A percentile compares a stretch with the other conserved stretches of the same genome.
Evolutionary conservation across 305 asterid genomes (phyloP).

Genomic region (Nicotiana rustica): DNA sequence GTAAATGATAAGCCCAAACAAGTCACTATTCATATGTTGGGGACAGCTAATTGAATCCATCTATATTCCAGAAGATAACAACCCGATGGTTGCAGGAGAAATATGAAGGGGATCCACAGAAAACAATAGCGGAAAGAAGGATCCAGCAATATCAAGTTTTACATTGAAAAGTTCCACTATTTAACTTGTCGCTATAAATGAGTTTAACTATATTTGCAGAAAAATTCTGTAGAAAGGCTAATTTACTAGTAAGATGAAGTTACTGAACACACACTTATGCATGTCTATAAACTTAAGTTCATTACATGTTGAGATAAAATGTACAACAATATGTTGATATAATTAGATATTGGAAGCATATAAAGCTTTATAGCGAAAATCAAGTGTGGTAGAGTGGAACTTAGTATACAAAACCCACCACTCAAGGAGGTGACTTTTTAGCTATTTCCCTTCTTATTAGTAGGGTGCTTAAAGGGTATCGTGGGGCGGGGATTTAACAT

Average conservation of each 20-base stretch:
- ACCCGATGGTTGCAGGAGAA: not conserved
- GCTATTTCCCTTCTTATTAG: not conserved
- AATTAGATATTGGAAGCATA: not conserved
- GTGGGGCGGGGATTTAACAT: not conserved
- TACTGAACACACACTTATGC: too few relatives aligned
- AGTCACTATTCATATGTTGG: not conserved
- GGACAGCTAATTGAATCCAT: not conserved
- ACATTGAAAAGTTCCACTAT: too few relatives aligned
- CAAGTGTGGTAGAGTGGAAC: not conserved
- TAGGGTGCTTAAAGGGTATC: constrained; percentile 12
- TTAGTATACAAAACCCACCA: not conserved
- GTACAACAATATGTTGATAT: too few relatives aligned
- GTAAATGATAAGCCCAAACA: not conserved
- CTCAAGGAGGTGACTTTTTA: not conserved
- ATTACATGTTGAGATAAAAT: too few relatives aligned
- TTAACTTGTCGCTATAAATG: too few relatives aligned
- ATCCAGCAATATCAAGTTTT: too few relatives aligned
- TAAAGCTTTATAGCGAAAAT: not conserved
- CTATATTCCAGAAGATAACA: not conserved
- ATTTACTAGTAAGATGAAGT: too few relatives aligned
- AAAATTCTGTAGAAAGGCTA: too few relatives aligned
- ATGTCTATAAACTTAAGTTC: too few relatives aligned
- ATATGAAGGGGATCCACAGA: not conserved
- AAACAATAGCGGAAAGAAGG: not conserved
- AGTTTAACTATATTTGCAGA: too few relatives aligned